Base-by-base conservation (phyloP, 306 rosid genomes). In the Castanopsis chinensis region DNA sequence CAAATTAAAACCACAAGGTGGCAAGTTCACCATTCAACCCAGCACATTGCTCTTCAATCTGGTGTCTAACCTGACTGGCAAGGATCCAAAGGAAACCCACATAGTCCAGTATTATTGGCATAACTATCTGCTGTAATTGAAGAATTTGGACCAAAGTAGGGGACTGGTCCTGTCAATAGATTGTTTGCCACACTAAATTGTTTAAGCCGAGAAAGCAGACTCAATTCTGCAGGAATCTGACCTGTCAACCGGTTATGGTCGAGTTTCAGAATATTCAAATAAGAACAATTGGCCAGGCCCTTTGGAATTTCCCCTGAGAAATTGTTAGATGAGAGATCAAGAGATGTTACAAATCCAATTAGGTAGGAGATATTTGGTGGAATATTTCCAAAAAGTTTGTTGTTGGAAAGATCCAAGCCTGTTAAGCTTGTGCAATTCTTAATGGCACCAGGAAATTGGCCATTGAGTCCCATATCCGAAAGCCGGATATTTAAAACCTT, bases 241-340 rank as follows among this genome's bases (percentile, higher is more conserved):
- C 98, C 98, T 0, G 86, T 30, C 19, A 94, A 82, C 85, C 27
- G 81, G 77, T 94, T 94, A 18, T 80, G 85, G 35, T 92, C 85
- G 17, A 94, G 95, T 15, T 78, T 90, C 12, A 94, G 85, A 65
- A 19, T 7, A 81, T 94, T 94, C 63, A 94, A 73, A 83, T 87
- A 94, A 41, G 68, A 49, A 74, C 89, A 84, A 43, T 94, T 81
- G 10, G 90, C 41, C 25, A 94, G 79, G 45, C 2, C 41, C 7
- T 0, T 5, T 5, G 98, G 98, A 79, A 94, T 92, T 0, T n/a
- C 8, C 69, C 96, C 98, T 1, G 93, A 84, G 61, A 88, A 88
- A 65, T 79, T 80, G 88, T 94, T 94, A 20, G 92, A 84, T 0
- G 98, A 89, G 32, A 94, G 94, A 83, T 94, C 98, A 56, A 94